Evolutionary conservation across 1,284 basidiomycete species (phyloP).

Genomic region (Puccinia coronata): DNA sequence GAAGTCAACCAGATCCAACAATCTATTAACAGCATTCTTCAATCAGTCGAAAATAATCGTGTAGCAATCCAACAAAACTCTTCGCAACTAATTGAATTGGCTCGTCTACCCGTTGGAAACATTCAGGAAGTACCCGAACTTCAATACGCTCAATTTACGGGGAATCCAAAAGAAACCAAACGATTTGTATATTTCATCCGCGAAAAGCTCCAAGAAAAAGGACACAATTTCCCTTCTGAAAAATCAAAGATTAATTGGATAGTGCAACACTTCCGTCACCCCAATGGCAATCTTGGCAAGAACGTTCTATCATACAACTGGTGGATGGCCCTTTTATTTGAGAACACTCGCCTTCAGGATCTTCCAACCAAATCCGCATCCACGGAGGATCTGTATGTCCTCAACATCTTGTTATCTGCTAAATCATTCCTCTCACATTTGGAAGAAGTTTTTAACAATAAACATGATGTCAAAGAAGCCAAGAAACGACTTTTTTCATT

Average conservation of each 20-base stretch:
- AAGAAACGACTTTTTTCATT: background rate
- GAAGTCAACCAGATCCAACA: too few relatives aligned
- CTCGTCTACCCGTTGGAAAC: too few relatives aligned
- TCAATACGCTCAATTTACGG: too few relatives aligned
- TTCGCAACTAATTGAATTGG: too few relatives aligned
- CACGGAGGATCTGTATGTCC: background rate
- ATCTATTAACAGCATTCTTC: too few relatives aligned
- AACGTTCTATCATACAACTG: background rate
- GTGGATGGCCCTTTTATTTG: slow-evolving; percentile 9
- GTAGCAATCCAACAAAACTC: too few relatives aligned
- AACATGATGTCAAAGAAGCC: background rate
- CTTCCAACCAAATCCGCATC: background rate
- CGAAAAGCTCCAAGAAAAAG: background rate
- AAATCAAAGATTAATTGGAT: slow-evolving; percentile 22
- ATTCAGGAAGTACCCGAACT: too few relatives aligned
- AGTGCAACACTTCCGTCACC: background rate
- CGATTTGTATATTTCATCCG: background rate
- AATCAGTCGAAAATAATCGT: too few relatives aligned
- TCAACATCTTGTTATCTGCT: background rate
- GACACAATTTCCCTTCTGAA: background rate
- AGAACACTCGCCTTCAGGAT: slow-evolving; percentile 15
- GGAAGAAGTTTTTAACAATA: slow-evolving; percentile 13
- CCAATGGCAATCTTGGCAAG: background rate
- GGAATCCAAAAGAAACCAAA: slow-evolving; percentile 1
- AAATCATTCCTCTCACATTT: background rate